Base-by-base conservation (phyloP, 2,329 filamentous ascomycete genomes). In the Stemphylium vesicarium region DNA sequence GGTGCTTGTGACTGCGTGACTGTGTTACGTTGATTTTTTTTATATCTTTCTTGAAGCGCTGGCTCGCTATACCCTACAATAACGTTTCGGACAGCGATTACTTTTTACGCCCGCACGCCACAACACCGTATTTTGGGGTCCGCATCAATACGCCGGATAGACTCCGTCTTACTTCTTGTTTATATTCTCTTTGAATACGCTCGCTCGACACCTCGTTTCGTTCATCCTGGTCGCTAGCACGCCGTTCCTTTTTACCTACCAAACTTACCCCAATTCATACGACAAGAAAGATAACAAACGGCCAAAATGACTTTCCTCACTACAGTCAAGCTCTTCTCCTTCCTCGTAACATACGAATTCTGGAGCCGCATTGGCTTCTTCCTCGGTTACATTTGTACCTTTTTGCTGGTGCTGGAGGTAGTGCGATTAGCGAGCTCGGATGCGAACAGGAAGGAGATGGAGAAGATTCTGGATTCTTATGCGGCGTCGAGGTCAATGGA, bases 401-500 rank as follows among this genome's bases (percentile, higher is more conserved):
- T 57, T 41, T 57, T 67, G 33, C 41, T 68, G 13, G 63, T 63
- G 15, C 55, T 68, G 22, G 65, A 68, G 45, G 56, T 68, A 6
- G 49, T 66, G 2, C 54, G 65, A 4, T 48, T 68, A 20, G 58
- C 55, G 12, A 62, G 54, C 52, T 60, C 65, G 15, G 64, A 67
- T 48, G 64, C 47, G 11, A 63, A 65, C 31, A 65, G 66, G 50
- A 62, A 65, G 32, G 60, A 68, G 16, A 60, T 62, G 2, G 65
- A 68, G 31, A 63, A 53, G n/a, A 39, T 68, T 4, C 52, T 68
- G 4, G 65, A 68, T 9, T 45, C 56, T 4, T 68, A 68, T 46
- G 54, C 57, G 7, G 47, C 52, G 9, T 57, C 57, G 12, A 44
- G 59, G 22, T 50, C 48, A 15, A 40, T 36, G 8, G 24, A 18